A percentile compares a stretch with the other conserved stretches of the same genome.
Conservation (phyloP, 2,329 filamentous ascomycete genomes). For the Fusarium multiceps region DNA sequence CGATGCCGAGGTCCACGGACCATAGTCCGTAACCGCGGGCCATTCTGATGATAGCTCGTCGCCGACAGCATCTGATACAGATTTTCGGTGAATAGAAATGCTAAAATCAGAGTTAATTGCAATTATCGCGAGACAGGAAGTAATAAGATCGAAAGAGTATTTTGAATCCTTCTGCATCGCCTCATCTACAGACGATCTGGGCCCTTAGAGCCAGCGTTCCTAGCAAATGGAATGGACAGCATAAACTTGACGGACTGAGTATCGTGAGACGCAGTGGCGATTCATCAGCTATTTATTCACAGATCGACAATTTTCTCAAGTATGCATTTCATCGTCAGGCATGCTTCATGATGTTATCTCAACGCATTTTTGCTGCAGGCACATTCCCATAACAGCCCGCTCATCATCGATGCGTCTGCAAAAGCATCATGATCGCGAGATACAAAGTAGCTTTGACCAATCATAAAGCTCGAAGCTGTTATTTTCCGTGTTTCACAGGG, state of each 20-base stretch:
- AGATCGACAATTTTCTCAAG: neutral
- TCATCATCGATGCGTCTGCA: conserved; percentile 24
- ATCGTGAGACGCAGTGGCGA: neutral
- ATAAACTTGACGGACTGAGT: neutral
- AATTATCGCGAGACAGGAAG: neutral
- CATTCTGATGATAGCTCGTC: neutral
- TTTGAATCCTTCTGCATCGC: neutral
- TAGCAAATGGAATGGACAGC: neutral
- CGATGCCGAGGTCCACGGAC: conserved; percentile 32
- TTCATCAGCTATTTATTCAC: neutral
- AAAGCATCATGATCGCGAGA: conserved; percentile 29
- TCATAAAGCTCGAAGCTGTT: conserved; percentile 3
- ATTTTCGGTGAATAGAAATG: neutral
- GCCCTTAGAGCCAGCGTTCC: neutral
- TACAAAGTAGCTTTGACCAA: conserved; percentile 8
- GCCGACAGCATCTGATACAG: neutral
- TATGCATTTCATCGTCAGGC: neutral
- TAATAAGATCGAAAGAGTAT: neutral
- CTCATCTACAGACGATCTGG: neutral
- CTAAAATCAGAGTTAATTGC: neutral
- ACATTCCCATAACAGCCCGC: conserved; percentile 20
- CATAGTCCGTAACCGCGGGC: neutral
- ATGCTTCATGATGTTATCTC: conserved; percentile 15
- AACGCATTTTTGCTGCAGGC: neutral
- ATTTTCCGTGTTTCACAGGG: neutral